phyloP scores from a whole-genome alignment of 768 basidiomycete genomes.

The Naganishia antarctica region DNA sequence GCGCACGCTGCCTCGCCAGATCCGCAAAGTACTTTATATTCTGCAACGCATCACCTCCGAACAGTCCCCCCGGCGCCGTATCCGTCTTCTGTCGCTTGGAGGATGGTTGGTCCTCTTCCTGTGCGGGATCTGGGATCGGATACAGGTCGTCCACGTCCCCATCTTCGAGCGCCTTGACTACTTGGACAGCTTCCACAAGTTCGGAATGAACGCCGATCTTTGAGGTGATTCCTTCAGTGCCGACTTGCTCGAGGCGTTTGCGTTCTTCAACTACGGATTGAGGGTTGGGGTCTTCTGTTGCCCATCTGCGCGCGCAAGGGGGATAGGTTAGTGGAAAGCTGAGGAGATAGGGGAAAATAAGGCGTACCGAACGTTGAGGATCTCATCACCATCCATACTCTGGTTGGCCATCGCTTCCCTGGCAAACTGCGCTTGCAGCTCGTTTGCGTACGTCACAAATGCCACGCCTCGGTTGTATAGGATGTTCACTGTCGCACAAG shows the following conservation, averaged over 20 bases:
- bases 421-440: conserved; percentile 85
- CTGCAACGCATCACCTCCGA: conserved; percentile 79
- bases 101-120: conserved; percentile 42
- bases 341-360: background rate
- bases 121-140: conserved; percentile 49
- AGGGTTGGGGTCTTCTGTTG: conserved; percentile 97
- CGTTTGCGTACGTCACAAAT: conserved; percentile 88
- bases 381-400: conserved; percentile 92
- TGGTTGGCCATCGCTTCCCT: conserved; percentile 99
- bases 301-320: conserved; percentile 59
- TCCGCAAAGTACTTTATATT: conserved; percentile 87
- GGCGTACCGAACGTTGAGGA: conserved; percentile 77
- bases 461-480: conserved; percentile 91
- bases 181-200: conserved; percentile 80
- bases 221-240: conserved; percentile 73
- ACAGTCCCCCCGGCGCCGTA: conserved; percentile 54
- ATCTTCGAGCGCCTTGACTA: conserved; percentile 82
- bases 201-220: conserved; percentile 68
- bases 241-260: conserved; percentile 71
- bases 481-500: conserved; percentile 62
- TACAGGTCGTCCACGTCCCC: conserved; percentile 54
- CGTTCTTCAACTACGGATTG: conserved; percentile 80
- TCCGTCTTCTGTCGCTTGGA: conserved; percentile 30
- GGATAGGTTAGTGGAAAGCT: background rate
- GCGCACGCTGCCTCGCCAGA: conserved; percentile 54